Evolutionary conservation across 306 rosid genomes (phyloP).

Genomic region (Prunus campanulata): DNA sequence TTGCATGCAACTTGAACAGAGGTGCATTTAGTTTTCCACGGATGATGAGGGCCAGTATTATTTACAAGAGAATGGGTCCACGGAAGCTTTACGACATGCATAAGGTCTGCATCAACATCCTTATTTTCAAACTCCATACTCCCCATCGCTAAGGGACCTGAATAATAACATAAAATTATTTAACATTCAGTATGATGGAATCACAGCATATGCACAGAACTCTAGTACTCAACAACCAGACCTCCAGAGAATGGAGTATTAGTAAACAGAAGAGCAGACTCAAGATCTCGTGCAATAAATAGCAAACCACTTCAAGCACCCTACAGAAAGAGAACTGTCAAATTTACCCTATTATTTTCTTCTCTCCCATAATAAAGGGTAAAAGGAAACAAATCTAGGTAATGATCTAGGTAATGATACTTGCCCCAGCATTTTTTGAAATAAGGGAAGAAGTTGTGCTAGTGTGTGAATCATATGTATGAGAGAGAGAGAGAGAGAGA

Average conservation of each 20-base stretch:
- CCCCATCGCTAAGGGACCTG: conserved; percentile 46
- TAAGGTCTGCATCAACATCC: conserved; percentile 40
- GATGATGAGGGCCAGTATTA: conserved; percentile 35
- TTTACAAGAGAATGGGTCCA: conserved; percentile 61
- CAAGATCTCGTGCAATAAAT: neutral
- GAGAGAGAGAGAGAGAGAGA: too few species aligned
- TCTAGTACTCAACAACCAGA: neutral
- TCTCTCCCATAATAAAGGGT: neutral
- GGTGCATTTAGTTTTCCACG: conserved; percentile 60
- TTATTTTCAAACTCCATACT: conserved; percentile 31
- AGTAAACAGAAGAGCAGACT: conserved; percentile 22
- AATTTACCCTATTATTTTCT: neutral
- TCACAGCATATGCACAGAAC: conserved; percentile 25
- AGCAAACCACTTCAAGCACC: conserved; percentile 1
- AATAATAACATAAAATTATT: conserved; percentile 30
- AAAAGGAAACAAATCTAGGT: neutral
- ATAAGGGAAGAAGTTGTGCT: neutral
- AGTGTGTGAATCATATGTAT: too few species aligned
- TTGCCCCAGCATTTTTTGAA: neutral
- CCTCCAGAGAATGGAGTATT: neutral
- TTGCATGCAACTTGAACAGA: conserved; percentile 73
- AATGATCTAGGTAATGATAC: neutral
- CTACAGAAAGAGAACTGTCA: neutral
- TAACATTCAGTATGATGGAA: conserved; percentile 19
- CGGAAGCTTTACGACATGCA: conserved; percentile 62